Base-by-base conservation (phyloP, 2,329 filamentous ascomycete genomes). In the Trichoderma sp. region DNA sequence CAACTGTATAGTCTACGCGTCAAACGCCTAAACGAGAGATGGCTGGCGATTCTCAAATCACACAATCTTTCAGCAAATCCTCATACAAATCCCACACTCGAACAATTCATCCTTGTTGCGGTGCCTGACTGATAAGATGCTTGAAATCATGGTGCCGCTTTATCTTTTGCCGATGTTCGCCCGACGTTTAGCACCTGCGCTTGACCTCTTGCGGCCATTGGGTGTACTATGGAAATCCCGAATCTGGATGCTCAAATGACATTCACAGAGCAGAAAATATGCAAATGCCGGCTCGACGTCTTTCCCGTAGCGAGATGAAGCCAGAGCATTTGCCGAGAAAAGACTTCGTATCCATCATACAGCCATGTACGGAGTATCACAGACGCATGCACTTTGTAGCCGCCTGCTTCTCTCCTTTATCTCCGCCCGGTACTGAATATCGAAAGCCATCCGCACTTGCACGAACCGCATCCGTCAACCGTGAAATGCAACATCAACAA, bases 381-480 rank as follows among this genome's bases (percentile, higher is more conserved):
- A 12, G 17, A 22, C 34, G 35, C n/a, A 22, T 4, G 5, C 34
- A 19, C 34, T 4, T 4, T 19, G 8, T 42, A 27, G 2, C 25
- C 15, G 56, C 13, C 4, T 22, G 39, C 15, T 34, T 10, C 12
- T 53, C 15, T 22, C 19, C 19, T 27, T 35, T 39, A 32, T 29
- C 42, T 42, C 35, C 19, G 9, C 12, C 2, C 12, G 8, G 19
- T 4, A n/a, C 7, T 27, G 12, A n/a, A 19, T 34, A 32, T 54
- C 27, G 45, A 50, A 27, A 37, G 39, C 17, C 50, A 29, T 53
- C 50, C 17, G 13, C 9, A 27, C 12, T 7, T 54, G 50, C 13
- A 50, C n/a, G 61, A 56, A 54, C 63, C 63, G 63, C 52, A 65
- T 56, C 37, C 63, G 63, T 65, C 63, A 48, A 22, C 50, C 25